Percentiles rank a stretch among this genome's conserved stretches.
Conservation (phyloP, 495 filamentous ascomycete genomes). For the Xylaria nigripes region DNA sequence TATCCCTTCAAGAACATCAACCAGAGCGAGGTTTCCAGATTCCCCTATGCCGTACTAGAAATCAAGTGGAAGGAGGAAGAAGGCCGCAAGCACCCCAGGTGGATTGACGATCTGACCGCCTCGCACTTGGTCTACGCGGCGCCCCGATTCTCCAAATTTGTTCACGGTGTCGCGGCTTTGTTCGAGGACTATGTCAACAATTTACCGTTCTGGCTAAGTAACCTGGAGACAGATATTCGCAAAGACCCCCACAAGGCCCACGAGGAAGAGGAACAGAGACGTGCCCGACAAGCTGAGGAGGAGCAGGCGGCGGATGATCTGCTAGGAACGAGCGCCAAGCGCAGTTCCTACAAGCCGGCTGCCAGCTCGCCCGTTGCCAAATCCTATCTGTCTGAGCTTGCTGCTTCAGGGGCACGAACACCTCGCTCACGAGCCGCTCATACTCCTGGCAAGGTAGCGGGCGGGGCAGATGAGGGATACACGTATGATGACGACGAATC, state of each 20-base stretch:
- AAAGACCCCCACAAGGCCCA: constrained; percentile 87
- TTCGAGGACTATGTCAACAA: constrained; percentile 96
- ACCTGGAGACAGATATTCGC: constrained; percentile 84
- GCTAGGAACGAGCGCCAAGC: constrained; percentile 40
- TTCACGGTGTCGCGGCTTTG: constrained; percentile 80
- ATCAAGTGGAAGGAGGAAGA: constrained; percentile 77
- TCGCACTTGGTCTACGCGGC: constrained; percentile 87
- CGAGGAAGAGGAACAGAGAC: constrained; percentile 78
- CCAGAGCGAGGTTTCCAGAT: constrained; percentile 85
- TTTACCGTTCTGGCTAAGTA: constrained; percentile 90
- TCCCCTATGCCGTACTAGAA: constrained; percentile 85
- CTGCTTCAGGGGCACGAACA: constrained; percentile 29
- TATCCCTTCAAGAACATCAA: constrained; percentile 79
- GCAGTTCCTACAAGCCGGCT: constrained; percentile 42
- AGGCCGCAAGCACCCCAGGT: constrained; percentile 60
- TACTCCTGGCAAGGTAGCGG: constrained; percentile 11
- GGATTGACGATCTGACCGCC: constrained; percentile 82
- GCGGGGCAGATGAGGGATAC: constrained; percentile 21
- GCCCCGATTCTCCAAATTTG: constrained; percentile 91
- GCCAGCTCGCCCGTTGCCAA: constrained; percentile 55
- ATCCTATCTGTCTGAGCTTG: constrained; percentile 43
- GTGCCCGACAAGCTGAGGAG: constrained; percentile 71
- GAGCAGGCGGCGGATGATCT: constrained; percentile 86
- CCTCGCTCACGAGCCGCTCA: constrained; percentile 13
- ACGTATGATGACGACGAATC: constrained; percentile 25